Percentiles rank a stretch among this genome's conserved stretches.
phyloP scores from a whole-genome alignment of 2,329 filamentous ascomycete species.

The Alternaria consortialis region DNA sequence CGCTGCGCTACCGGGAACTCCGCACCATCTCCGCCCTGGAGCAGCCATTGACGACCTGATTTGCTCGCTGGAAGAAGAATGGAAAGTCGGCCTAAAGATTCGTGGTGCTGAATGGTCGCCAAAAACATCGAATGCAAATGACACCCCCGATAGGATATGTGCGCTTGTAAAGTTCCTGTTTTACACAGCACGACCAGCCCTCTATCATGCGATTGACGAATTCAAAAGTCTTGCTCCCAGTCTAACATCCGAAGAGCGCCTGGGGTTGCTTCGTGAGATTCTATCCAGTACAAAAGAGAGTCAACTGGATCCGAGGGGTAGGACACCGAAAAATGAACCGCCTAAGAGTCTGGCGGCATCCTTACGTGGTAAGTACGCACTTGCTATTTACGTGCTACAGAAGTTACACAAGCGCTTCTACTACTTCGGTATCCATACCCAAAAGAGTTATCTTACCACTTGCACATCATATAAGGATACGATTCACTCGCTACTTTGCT shows the following conservation, averaged over 20 bases:
- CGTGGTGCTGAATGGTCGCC: constrained; percentile 35
- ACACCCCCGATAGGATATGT: constrained; percentile 24
- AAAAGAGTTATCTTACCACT: not conserved
- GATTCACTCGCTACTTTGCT: not conserved
- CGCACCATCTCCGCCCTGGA: constrained; percentile 24
- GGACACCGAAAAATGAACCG: constrained; percentile 11
- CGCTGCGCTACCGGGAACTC: constrained; percentile 19
- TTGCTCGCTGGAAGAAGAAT: constrained; percentile 29
- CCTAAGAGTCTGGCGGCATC: constrained; percentile 14
- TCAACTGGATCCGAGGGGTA: constrained; percentile 3
- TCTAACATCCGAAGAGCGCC: not conserved
- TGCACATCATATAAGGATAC: not conserved
- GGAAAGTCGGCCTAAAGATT: constrained; percentile 29
- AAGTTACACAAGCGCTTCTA: not conserved
- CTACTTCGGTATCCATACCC: not conserved
- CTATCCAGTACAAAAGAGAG: constrained; percentile 14
- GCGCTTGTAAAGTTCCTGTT: constrained; percentile 30
- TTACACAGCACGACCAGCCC: constrained; percentile 18
- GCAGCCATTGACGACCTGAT: constrained; percentile 30
- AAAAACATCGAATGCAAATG: constrained; percentile 5
- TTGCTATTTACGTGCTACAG: not conserved
- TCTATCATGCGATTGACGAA: constrained; percentile 25
- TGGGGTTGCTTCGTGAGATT: constrained; percentile 21
- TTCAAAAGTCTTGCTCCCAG: constrained; percentile 27
- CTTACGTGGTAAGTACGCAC: constrained; percentile 20